Evolutionary conservation across 1,284 basidiomycete species (phyloP).

Genomic region (Fistulina hepatica): DNA sequence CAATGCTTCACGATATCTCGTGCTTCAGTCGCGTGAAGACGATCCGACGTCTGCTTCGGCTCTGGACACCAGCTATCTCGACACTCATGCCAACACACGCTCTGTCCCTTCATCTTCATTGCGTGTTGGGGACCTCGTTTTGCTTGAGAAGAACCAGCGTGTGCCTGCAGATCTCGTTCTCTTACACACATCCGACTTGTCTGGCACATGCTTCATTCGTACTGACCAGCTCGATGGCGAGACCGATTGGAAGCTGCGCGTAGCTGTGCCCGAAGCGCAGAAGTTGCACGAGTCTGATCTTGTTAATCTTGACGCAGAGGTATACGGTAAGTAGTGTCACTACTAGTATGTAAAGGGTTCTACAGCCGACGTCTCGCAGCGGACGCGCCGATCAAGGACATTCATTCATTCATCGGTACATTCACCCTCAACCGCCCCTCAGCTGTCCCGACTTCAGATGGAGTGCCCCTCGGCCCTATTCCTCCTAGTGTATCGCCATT

Average conservation of each 20-base stretch:
- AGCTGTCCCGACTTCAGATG: slow-evolving; percentile 34
- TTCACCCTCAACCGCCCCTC: slow-evolving; percentile 63
- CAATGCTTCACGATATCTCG: slow-evolving; percentile 86
- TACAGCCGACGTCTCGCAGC: slow-evolving; percentile 35
- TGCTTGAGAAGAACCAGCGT: slow-evolving; percentile 93
- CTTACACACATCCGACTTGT: slow-evolving; percentile 74
- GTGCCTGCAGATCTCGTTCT: slow-evolving; percentile 94
- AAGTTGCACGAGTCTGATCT: slow-evolving; percentile 61
- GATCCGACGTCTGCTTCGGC: slow-evolving; percentile 22
- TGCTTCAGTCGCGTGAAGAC: slow-evolving; percentile 42
- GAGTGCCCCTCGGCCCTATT: slow-evolving; percentile 43
- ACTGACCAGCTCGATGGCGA: slow-evolving; percentile 99
- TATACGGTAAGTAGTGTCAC: slow-evolving; percentile 52
- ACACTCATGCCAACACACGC: slow-evolving; percentile 44
- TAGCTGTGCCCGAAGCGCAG: slow-evolving; percentile 82
- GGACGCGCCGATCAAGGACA: slow-evolving; percentile 93
- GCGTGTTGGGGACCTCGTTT: slow-evolving; percentile 85
- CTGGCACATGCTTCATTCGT: slow-evolving; percentile 93
- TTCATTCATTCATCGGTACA: slow-evolving; percentile 91
- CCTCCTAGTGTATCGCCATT: slow-evolving; percentile 68
- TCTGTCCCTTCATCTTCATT: slow-evolving; percentile 83
- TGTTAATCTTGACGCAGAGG: slow-evolving; percentile 66
- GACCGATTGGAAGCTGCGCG: slow-evolving; percentile 96
- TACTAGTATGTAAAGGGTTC: background rate
- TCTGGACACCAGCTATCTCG: slow-evolving; percentile 28